A percentile compares a stretch with the other conserved stretches of the same genome.
Evolutionary conservation across 148 eudicot species (phyloP).

Genomic region (Rhododendron williamsianum): DNA sequence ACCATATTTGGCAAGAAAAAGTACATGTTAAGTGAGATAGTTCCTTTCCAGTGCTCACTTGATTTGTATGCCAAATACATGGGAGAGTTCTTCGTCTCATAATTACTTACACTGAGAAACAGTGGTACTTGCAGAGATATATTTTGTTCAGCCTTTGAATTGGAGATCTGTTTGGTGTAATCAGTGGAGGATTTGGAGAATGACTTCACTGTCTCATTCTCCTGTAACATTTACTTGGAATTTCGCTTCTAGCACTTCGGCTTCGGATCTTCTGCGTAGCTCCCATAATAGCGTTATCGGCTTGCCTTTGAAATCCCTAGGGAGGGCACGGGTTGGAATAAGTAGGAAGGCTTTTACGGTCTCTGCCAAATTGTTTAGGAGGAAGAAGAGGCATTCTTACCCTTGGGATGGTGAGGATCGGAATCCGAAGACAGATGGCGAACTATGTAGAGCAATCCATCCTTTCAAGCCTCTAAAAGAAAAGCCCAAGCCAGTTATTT

Average conservation of each 20-base stretch:
- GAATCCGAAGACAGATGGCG: conserved; percentile 57
- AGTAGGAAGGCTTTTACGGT: conserved; percentile 34
- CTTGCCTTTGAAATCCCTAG: conserved; percentile 50
- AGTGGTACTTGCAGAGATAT: not conserved
- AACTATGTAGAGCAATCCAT: conserved; percentile 51
- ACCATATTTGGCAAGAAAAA: not conserved
- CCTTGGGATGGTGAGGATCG: conserved; percentile 89
- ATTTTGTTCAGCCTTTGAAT: not conserved
- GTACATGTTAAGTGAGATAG: not conserved
- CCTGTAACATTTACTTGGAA: conserved; percentile 21
- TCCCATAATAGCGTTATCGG: conserved; percentile 48
- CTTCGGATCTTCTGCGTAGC: conserved; percentile 67
- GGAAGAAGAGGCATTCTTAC: conserved; percentile 72
- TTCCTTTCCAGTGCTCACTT: not conserved
- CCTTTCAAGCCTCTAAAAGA: conserved; percentile 78
- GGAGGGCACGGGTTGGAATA: conserved; percentile 38
- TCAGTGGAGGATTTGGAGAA: conserved; percentile 19
- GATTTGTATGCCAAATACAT: not conserved
- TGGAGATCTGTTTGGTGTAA: conserved; percentile 15
- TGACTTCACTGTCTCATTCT: conserved; percentile 47
- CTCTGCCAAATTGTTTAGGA: conserved; percentile 47
- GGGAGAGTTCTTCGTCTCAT: not conserved
- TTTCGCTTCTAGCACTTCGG: conserved; percentile 29
- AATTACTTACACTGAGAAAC: not conserved
- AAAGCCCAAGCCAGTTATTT: conserved; percentile 70